Percentiles rank a stretch among this genome's conserved stretches.
Evolutionary conservation across 495 filamentous ascomycete genomes (phyloP).

Genomic region (Penicillium coprophilum): DNA sequence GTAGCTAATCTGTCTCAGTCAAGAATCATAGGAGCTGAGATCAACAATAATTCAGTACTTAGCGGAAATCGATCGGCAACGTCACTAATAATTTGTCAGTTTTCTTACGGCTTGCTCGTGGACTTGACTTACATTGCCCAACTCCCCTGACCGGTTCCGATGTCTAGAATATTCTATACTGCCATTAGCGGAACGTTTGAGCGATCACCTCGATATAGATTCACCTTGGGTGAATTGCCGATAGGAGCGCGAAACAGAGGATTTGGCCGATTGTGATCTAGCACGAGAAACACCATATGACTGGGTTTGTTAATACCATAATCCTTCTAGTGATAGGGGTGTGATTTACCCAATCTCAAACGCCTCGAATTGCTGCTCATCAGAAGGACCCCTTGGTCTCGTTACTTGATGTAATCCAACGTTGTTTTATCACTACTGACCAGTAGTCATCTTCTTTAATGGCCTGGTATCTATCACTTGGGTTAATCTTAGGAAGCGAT

Average conservation of each 20-base stretch:
- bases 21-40: conserved; percentile 10
- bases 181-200: conserved; percentile 1
- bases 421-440: conserved; percentile 7
- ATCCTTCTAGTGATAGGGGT: background rate
- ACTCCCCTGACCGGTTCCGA: conserved; percentile 22
- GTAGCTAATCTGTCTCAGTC: conserved; percentile 1
- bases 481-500: conserved; percentile 2
- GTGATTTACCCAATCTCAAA: conserved; percentile 19
- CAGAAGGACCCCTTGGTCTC: conserved; percentile 14
- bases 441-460: conserved; percentile 25
- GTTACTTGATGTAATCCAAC: conserved; percentile 4
- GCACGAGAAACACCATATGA: conserved; percentile 21
- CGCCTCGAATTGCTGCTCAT: conserved; percentile 20
- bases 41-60: conserved; percentile 9
- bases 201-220: background rate
- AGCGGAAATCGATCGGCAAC: conserved; percentile 18
- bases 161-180: conserved; percentile 25
- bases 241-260: conserved; percentile 22
- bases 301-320: conserved; percentile 6
- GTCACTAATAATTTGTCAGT: conserved; percentile 12
- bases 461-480: conserved; percentile 18
- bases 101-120: background rate
- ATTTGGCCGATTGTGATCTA: conserved; percentile 19
- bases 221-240: conserved; percentile 18
- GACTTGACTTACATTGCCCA: conserved; percentile 23